Evolutionary conservation across 192 early-diverging fungal genomes (phyloP).

Genomic region (Backusella tuberculispora): DNA sequence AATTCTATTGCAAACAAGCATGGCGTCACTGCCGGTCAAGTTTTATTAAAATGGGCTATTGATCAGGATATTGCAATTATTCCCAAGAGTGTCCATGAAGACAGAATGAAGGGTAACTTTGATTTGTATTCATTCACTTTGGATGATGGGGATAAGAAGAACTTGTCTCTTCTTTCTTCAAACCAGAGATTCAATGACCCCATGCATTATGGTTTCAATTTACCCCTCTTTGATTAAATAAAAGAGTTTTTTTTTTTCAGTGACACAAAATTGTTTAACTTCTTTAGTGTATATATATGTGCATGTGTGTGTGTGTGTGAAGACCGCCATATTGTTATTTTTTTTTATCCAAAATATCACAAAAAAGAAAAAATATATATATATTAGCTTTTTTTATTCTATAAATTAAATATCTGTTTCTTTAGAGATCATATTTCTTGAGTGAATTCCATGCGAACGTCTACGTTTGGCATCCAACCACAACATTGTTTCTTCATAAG

Average conservation of each 20-base stretch:
- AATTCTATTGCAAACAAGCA: constrained; percentile 56
- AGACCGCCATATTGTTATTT: no score
- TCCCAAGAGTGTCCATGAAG: constrained; percentile 64
- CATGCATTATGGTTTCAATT: constrained; percentile 44
- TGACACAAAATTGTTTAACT: not conserved
- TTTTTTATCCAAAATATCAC: no score
- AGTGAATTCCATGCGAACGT: not conserved
- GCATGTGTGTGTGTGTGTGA: not conserved
- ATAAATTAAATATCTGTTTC: not conserved
- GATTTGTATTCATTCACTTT: constrained; percentile 53
- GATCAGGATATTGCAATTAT: constrained; percentile 67
- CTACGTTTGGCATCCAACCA: constrained; percentile 58
- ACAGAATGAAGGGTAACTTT: constrained; percentile 60
- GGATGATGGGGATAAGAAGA: constrained; percentile 50
- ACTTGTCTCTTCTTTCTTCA: constrained; percentile 47
- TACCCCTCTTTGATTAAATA: constrained; percentile 54
- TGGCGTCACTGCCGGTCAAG: constrained; percentile 60
- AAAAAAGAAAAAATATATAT: no score
- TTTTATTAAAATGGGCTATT: constrained; percentile 65
- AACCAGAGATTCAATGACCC: constrained; percentile 55
- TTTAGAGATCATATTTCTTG: not conserved
- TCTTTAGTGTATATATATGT: not conserved
- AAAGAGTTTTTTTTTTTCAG: not conserved
- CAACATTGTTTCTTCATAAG: constrained; percentile 82
- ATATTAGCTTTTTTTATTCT: not conserved